Evolutionary conservation across 495 filamentous ascomycete species (phyloP), one percentile per base, ranked within the genome.

Genomic region (Lophium mytilinum): DNA sequence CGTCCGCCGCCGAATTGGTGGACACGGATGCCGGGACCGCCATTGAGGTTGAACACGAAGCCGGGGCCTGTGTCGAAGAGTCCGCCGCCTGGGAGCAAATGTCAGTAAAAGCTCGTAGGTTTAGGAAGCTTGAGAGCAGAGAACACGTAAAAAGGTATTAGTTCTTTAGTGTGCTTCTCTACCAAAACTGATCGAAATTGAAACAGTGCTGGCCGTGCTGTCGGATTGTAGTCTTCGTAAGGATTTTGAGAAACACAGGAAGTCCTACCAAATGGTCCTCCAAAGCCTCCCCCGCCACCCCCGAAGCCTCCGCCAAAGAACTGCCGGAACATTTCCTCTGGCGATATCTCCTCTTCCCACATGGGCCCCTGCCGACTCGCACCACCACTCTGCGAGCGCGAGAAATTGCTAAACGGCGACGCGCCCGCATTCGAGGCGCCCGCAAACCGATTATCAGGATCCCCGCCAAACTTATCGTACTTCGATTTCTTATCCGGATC

Each of bases 301-400:
- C 76, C 77, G 55, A 58, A 56, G 48, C 83, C 86, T n/a, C 84
- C 86, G 17, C 85, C 83, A 74, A 98, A 98, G 77, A 98, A 96
- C 60, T 91, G 81, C 68, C 90, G 83, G 73, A 98, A 97, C 73
- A 97, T 77, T 66, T 98, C 93, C 73, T 98, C 93, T 0, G 93
- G 92, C 37, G 88, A 94, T 53, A 98, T 93, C 67, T 97, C 93
- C 37, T 90, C 88, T 19, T 90, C 89, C 70, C 85, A 93, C 77
- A 83, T 83, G 15, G 74, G 66, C 12, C 81, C 78, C 34, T 56
- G 60, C 58, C 71, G 62, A 33, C 72, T 71, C 24, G 67, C 69
- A 30, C 69, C 69, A n/a, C 64, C 71, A 24, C 70, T 68, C 49
- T 71, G 73, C 6, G 74, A 74, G 34, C 80, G 73, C 62, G 21